Evolutionary conservation across 2,329 filamentous ascomycete species (phyloP).

Genomic region (Colletotrichum sp.): DNA sequence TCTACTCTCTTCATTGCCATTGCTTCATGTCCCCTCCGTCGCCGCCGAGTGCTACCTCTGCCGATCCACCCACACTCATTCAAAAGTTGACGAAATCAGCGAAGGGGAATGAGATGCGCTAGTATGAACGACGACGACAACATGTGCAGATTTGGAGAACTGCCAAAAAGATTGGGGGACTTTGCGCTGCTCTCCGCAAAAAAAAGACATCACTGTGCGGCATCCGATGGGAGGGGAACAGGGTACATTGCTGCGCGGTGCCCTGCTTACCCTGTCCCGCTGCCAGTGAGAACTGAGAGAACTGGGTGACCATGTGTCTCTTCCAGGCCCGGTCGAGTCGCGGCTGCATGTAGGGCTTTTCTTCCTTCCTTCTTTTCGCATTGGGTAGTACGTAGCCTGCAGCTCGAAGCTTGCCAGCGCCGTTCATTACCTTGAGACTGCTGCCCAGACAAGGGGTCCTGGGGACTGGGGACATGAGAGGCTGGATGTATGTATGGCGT

Average conservation of each 20-base stretch:
- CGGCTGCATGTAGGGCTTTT: neutral
- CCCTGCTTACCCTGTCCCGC: neutral
- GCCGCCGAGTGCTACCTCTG: slow-evolving; percentile 10
- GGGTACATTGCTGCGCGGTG: neutral
- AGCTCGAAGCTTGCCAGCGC: neutral
- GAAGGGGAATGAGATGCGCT: neutral
- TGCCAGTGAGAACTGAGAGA: neutral
- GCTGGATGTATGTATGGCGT: neutral
- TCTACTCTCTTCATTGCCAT: neutral
- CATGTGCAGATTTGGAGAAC: neutral
- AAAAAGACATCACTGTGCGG: slow-evolving; percentile 12
- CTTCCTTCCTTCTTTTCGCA: neutral
- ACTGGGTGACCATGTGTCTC: neutral
- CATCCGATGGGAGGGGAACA: neutral
- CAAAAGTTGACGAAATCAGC: neutral
- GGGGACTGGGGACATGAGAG: neutral
- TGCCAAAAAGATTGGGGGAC: neutral
- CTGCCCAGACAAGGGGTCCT: neutral
- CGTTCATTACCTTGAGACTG: neutral
- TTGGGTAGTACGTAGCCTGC: neutral
- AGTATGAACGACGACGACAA: neutral
- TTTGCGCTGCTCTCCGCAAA: neutral
- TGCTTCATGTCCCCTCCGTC: neutral
- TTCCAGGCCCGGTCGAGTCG: neutral
- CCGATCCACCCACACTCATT: slow-evolving; percentile 17